Base-by-base conservation (phyloP, 179 eudicot species). In the Heliamphora pulchella region DNA sequence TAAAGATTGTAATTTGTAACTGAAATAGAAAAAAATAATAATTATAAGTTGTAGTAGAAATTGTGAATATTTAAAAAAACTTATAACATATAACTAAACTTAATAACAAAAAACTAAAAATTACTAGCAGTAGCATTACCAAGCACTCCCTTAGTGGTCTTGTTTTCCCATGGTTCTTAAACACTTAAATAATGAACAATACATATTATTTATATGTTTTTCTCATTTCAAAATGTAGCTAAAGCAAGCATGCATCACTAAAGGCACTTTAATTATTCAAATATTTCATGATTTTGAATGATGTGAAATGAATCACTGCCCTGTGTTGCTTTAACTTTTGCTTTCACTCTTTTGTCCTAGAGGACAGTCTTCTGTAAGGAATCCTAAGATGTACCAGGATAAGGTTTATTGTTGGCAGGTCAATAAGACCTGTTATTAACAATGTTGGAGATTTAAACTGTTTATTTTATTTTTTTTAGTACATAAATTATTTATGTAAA, bases 271-370 rank as follows among this genome's bases (percentile, higher is more conserved):
- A 39, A 8, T 1, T 17, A 66, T n/a, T 78, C 4, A 64, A 64
- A 53, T 74, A 3, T 64, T 31, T 5, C 3, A 4, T 8, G 74
- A 54, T 8, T 78, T 11, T 51, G 15, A 51, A 66, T 78, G 65
- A 78, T 78, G 63, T 18, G 31, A 31, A 31, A 31, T 31, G 31
- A 31, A 31, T 55, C 75, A 71, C 75, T 48, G 8, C 15, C 75
- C 51, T 53, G 48, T 71, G 39, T 50, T 71, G 57, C 75, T 71
- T 71, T 71, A 71, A n/a, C 75, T 71, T 71, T 71, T 71, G 59
- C 8, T 55, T 55, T 48, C 18, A 0, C 4, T 17, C 8, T 48
- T 67, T 71, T 8, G 41, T 47, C 53, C 74, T 71, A 48, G 17
- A 71, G 11, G 57, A 71, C 39, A 8, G 15, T n/a, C 75, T 47